Evolutionary conservation across 345 rosid genomes (phyloP), one percentile per base, ranked within the genome.

Genomic region (Cardiospermum halicacabum): DNA sequence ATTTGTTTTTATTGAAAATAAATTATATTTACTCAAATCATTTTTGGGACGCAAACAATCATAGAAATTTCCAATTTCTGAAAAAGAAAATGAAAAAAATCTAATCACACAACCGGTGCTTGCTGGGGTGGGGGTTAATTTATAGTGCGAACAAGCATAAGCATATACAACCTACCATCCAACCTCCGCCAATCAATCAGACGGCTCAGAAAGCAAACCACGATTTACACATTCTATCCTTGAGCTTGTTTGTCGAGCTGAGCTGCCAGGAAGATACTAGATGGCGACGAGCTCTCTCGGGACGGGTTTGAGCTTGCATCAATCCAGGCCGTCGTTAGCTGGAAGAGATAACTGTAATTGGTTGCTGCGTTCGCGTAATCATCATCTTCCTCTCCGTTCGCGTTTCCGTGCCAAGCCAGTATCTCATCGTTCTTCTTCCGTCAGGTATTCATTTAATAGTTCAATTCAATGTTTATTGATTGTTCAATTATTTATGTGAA

Each of bases 251-350:
- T 32, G 3, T 32, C 7, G 39, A 34, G 39, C 0, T 34, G 39
- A 34, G 39, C 7, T 9, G n/a, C 19, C 5, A 18, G 51, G 22
- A 47, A 11, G 51, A 47, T 21, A 47, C 22, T 47, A 26, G 32
- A 65, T 65, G 69, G 69, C 69, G 11, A 65, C 69, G 30, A 55
- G 61, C 42, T 55, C 53, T 30, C 53, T 65, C 12, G 54, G 47
- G 53, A 37, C 53, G 26, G 53, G 43, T 8, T 31, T 65, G 13
- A 28, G 11, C 43, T 27, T 16, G 31, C 61, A 60, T 55, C 69
- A 55, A 5, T 11, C 43, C 4, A 49, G 68, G 22, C 49, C 67
- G n/a, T 53, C 50, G 50, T 64, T 36, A 36, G 53, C 9, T 64
- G 58, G 28, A 36, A 36, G 59, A 64, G 59, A 64, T 7, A 25